Evolutionary conservation across 345 rosid genomes (phyloP), one percentile per base, ranked within the genome.

Genomic region (Aethionema arabicum): DNA sequence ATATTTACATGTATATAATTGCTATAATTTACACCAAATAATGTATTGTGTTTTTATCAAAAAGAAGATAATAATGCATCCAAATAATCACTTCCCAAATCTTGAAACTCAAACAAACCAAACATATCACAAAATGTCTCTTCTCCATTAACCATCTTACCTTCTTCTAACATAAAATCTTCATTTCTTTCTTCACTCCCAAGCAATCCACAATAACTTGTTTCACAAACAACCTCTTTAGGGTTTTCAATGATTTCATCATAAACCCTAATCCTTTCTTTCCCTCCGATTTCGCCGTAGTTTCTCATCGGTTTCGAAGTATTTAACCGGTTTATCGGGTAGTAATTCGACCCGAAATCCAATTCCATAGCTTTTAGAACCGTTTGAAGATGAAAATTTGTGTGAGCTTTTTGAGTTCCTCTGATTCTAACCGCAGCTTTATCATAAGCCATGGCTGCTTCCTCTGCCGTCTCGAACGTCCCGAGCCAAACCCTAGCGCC

Each of bases 401-500:
- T 88, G 66, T 66, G 66, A 27, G 95, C 86, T 52, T 79, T 85
- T 16, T 33, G 44, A 4, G 78, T 54, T 3, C 96, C 98, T 78
- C 98, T 75, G 0, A 86, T 91, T 72, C 79, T 82, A 52, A 91
- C 74, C 7, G 95, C 95, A 46, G 98, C 98, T 75, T 83, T 86
- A 59, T 91, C 98, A 45, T 91, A 91, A 39, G 95, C 96, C 82
- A 85, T 64, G 13, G 98, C 98, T 0, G 98, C 96, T 73, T 83
- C 88, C 56, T 91, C 98, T 9, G 95, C 95, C 0, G 95, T 86
- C 5, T 75, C 78, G 44, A 88, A 91, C 5, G 98, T 91, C 65
- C 98, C 96, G 0, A 91, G 91, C 96, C 96, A 91, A 63, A 83
- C 86, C 30, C 98, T 67, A 9, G 80, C 84, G 7, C 95, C 91